Evolutionary conservation across 495 filamentous ascomycete genomes (phyloP), one percentile per base, ranked within the genome.

Genomic region (Podospora appendiculata): DNA sequence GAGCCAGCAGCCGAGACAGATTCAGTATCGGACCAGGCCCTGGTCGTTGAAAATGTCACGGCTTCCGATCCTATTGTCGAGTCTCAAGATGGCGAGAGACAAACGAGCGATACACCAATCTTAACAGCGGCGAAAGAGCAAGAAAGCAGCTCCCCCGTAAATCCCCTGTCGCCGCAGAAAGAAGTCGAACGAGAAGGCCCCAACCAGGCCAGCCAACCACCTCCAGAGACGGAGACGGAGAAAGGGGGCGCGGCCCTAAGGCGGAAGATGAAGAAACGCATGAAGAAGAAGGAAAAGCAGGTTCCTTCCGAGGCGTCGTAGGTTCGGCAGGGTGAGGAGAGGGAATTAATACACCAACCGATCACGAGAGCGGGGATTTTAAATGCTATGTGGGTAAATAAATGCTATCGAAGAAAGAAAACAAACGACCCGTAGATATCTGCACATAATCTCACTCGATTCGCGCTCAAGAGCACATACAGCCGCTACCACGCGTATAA

Each of bases 231-330:
- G 49, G 44, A 54, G 36, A 43, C 38, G 34, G 35, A 58, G 52
- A 61, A 59, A 39, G 68, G 62, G 59, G 68, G 57, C 47, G 58
- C 58, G 51, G 41, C 35, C 11, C 50, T 78, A 60, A 79, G 71
- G 47, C 79, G 74, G 62, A 79, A 76, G 64, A 79, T 70, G 57
- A 73, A 61, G 53, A 74, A 70, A 69, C 72, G 72, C 48, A 63
- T 58, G 51, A 61, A 67, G 53, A 67, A 62, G 46, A 50, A 59
- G 45, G 62, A 54, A 41, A 55, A 47, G 14, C 58, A 64, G 40
- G 33, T 51, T 36, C 38, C 25, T 44, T 38, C 59, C 38, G 32
- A 47, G 41, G 60, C 55, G 47, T 55, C 42, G 41, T 18, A 4
- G 14, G 38, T 33, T 47, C n/a, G 25, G 17, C 38, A 55, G 32